A percentile compares a stretch with the other conserved stretches of the same genome.
phyloP scores from a whole-genome alignment of 371 early-diverging fungal genomes.

The Mortierella sp. region DNA sequence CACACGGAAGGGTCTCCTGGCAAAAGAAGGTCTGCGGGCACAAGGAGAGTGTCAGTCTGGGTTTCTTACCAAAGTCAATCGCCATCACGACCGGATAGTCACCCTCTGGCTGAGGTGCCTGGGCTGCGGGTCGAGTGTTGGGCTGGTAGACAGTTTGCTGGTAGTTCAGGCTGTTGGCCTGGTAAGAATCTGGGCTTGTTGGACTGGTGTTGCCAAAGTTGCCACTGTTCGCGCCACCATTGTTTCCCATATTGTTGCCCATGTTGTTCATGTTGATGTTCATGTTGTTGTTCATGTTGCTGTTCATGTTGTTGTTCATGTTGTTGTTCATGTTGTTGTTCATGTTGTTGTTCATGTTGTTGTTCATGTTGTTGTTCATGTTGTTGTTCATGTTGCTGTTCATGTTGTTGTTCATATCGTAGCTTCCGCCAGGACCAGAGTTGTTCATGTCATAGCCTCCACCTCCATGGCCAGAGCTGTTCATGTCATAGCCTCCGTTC shows the following conservation, averaged over 20 bases:
- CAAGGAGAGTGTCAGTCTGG: background rate
- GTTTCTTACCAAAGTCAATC: conserved; percentile 57
- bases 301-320: background rate
- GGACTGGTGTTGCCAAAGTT: conserved; percentile 8
- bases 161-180: conserved; percentile 10
- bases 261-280: conserved; percentile 6
- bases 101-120: conserved; percentile 9
- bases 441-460: conserved; percentile 14
- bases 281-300: background rate
- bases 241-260: background rate
- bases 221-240: background rate
- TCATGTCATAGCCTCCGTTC: no score
- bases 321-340: conserved; percentile 10
- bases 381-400: conserved; percentile 12
- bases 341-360: conserved; percentile 16
- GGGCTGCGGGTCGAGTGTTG: background rate
- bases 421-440: no score
- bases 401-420: conserved; percentile 12
- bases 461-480: no score
- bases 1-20: no score
- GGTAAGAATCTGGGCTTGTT: background rate
- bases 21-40: no score
- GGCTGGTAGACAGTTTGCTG: conserved; percentile 14
- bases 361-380: conserved; percentile 2
- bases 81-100: conserved; percentile 61